Evolutionary conservation across 148 eudicot species (phyloP).

Genomic region (Rhododendron vialii): DNA sequence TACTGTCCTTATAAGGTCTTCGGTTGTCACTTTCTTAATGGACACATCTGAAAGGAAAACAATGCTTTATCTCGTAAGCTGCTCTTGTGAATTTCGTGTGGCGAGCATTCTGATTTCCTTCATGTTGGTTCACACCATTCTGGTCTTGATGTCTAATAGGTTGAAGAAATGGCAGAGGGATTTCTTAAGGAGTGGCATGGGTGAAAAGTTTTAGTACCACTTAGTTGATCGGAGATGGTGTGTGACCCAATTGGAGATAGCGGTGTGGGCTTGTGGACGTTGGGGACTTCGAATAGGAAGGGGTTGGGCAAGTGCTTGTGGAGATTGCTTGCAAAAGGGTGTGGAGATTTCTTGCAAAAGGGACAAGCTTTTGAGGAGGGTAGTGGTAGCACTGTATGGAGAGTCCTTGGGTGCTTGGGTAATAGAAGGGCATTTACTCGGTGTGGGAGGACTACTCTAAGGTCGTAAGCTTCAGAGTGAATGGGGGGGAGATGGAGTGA

Average conservation of each 20-base stretch:
- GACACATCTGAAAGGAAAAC: not conserved
- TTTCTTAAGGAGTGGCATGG: not conserved
- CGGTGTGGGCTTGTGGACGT: not conserved
- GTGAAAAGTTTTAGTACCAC: not conserved
- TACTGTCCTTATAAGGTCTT: not conserved
- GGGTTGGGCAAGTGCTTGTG: not conserved
- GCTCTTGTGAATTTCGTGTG: not conserved
- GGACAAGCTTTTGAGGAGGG: not conserved
- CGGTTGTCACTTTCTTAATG: not conserved
- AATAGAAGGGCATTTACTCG: not conserved
- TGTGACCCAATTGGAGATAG: not conserved
- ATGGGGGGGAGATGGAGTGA: not conserved
- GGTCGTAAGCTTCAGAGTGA: not conserved
- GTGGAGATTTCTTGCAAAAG: not conserved
- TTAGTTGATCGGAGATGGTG: not conserved
- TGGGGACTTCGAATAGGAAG: not conserved
- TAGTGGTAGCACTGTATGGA: not conserved
- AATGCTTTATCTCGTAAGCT: not conserved
- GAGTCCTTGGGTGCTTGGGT: not conserved
- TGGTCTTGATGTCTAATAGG: not conserved
- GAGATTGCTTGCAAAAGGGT: not conserved
- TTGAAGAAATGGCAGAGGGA: not conserved
- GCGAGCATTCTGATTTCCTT: not conserved
- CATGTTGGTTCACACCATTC: not conserved
- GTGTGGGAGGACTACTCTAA: not conserved